These are phyloP conservation scores for Aquanectria penicillioides DNA, from an alignment of 2,329 filamentous ascomycete species.

Conservation along the genomic window DNA sequence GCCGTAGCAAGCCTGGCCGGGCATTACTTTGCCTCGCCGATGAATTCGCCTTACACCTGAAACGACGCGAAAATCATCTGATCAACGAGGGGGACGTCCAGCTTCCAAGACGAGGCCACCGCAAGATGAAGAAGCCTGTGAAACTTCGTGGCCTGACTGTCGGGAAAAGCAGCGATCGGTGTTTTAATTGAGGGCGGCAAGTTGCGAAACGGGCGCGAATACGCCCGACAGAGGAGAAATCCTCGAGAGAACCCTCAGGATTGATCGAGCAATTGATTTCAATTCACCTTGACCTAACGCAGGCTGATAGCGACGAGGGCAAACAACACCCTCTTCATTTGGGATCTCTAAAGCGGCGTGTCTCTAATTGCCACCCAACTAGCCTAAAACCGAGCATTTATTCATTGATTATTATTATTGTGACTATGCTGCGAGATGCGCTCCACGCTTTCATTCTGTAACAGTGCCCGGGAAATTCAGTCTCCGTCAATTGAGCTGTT, in stretches of 20 bases:
- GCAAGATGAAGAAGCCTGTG: background rate
- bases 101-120: background rate
- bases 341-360: too few species aligned
- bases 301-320: too few species aligned
- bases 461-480: slow-evolving; percentile 6
- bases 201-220: too few species aligned
- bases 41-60: slow-evolving; percentile 9
- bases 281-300: too few species aligned
- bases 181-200: background rate
- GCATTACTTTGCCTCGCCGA: too few species aligned
- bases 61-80: slow-evolving; percentile 19
- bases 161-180: background rate
- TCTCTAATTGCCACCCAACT: too few species aligned
- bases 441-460: background rate
- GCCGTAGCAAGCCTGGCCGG: too few species aligned
- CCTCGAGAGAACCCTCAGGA: too few species aligned
- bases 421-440: background rate
- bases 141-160: slow-evolving; percentile 12
- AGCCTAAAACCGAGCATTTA: too few species aligned
- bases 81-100: background rate
- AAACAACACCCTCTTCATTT: too few species aligned
- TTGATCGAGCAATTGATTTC: too few species aligned
- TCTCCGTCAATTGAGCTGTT: slow-evolving; percentile 6
- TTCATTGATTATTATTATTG: background rate
- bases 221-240: too few species aligned